Evolutionary conservation across 192 early-diverging fungal species (phyloP).

Genomic region (Coemansia sp.): DNA sequence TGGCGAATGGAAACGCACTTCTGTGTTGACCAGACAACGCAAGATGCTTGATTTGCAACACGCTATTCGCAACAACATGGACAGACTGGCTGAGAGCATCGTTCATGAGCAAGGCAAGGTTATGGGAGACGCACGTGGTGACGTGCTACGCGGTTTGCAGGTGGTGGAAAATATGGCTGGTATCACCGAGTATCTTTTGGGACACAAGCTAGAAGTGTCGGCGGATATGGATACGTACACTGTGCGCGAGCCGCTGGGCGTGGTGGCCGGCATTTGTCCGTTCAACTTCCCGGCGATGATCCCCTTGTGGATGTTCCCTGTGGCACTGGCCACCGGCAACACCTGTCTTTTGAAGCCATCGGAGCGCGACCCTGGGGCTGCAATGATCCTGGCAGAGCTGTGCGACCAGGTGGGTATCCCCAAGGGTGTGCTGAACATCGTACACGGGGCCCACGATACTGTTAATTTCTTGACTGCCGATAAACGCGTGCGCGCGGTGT

Average conservation of each 20-base stretch:
- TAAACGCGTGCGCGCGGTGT: conserved; percentile 84
- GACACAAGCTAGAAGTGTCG: conserved; percentile 78
- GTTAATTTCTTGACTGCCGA: conserved; percentile 92
- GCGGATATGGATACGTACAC: conserved; percentile 97
- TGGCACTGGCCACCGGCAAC: conserved; percentile 92
- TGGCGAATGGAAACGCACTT: conserved; percentile 82
- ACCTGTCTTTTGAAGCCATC: conserved; percentile 91
- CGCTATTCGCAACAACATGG: conserved; percentile 79
- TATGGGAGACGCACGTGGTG: conserved; percentile 87
- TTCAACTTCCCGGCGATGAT: conserved; percentile 99
- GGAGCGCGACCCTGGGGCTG: conserved; percentile 91
- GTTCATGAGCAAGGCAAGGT: conserved; percentile 93
- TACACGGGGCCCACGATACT: conserved; percentile 84
- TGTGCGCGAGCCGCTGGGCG: conserved; percentile 89
- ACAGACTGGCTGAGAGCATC: conserved; percentile 78
- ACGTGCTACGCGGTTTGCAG: conserved; percentile 89
- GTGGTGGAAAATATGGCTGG: conserved; percentile 85
- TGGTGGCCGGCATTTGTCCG: conserved; percentile 90
- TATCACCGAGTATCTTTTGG: conserved; percentile 81
- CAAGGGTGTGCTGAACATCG: conserved; percentile 87
- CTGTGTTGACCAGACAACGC: conserved; percentile 81
- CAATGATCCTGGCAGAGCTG: conserved; percentile 86
- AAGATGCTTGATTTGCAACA: conserved; percentile 91
- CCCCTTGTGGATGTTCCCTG: conserved; percentile 94
- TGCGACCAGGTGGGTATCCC: conserved; percentile 89